Percentiles rank a stretch among this genome's conserved stretches.
Evolutionary conservation across 1,139 yeast genomes (phyloP).

Genomic region (Lodderomyces margitis): DNA sequence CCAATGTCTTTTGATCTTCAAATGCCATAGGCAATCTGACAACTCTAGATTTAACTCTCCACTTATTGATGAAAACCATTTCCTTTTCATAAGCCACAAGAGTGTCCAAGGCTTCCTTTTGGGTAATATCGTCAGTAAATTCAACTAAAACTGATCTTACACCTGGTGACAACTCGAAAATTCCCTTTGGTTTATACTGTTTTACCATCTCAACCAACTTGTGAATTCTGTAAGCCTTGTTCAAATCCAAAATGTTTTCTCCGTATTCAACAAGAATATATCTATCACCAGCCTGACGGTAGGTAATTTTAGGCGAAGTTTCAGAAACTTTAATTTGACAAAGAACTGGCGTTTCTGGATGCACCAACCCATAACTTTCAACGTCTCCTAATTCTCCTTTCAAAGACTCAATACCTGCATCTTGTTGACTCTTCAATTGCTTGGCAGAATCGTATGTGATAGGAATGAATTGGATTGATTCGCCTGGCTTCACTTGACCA

Average conservation of each 20-base stretch:
- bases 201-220: conserved; percentile 73
- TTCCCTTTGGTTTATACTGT: conserved; percentile 65
- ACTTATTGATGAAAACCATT: conserved; percentile 67
- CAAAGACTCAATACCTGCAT: conserved; percentile 46
- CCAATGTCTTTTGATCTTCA: conserved; percentile 85
- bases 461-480: conserved; percentile 75
- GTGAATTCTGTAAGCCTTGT: conserved; percentile 80
- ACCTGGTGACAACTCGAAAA: conserved; percentile 95
- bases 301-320: conserved; percentile 68
- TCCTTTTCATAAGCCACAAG: conserved; percentile 75
- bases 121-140: conserved; percentile 65
- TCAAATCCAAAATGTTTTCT: conserved; percentile 80
- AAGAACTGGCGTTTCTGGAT: conserved; percentile 64
- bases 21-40: conserved; percentile 93
- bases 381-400: conserved; percentile 32
- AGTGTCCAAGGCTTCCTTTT: conserved; percentile 57
- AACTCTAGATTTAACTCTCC: conserved; percentile 83
- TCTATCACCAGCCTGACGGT: conserved; percentile 97
- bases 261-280: conserved; percentile 91
- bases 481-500: conserved; percentile 97
- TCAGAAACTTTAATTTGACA: conserved; percentile 45
- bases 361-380: conserved; percentile 27
- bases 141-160: conserved; percentile 92
- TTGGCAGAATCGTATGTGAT: conserved; percentile 68
- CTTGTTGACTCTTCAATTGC: conserved; percentile 58